phyloP scores from a whole-genome alignment of 345 rosid genomes.

The Populus simonii region DNA sequence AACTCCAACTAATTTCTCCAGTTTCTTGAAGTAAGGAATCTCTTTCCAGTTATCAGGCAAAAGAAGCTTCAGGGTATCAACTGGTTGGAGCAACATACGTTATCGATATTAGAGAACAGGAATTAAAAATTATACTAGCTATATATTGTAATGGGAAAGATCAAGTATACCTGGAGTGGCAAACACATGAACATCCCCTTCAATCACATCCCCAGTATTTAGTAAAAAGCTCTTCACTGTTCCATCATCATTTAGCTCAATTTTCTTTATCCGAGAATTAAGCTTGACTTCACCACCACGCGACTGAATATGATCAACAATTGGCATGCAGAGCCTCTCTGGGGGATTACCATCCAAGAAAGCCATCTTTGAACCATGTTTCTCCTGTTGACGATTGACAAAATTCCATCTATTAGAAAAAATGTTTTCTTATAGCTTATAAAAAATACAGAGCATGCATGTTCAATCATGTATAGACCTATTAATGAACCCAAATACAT shows the following conservation, averaged over 20 bases:
- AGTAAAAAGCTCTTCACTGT: slow-evolving; percentile 70
- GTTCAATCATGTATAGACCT: neutral
- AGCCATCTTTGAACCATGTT: slow-evolving; percentile 97
- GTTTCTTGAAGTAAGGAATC: slow-evolving; percentile 69
- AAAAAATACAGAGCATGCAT: neutral
- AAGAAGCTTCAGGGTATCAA: slow-evolving; percentile 85
- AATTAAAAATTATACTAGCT: neutral
- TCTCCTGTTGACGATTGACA: slow-evolving; percentile 54
- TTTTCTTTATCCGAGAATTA: slow-evolving; percentile 73
- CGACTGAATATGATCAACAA: slow-evolving; percentile 68
- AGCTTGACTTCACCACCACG: slow-evolving; percentile 79
- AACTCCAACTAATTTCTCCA: slow-evolving; percentile 94
- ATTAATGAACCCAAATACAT: neutral
- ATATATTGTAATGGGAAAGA: neutral
- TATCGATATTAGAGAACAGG: slow-evolving; percentile 14
- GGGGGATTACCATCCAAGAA: slow-evolving; percentile 97
- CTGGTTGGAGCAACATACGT: slow-evolving; percentile 37
- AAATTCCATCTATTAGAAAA: neutral
- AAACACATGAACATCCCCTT: slow-evolving; percentile 83
- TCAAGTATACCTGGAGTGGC: slow-evolving; percentile 73
- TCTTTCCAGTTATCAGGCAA: slow-evolving; percentile 83
- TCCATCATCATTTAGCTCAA: slow-evolving; percentile 76
- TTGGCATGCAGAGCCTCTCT: slow-evolving; percentile 89
- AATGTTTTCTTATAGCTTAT: neutral
- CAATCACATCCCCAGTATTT: slow-evolving; percentile 57